Percentiles rank a stretch among this genome's conserved stretches.
Evolutionary conservation across 2,329 filamentous ascomycete genomes (phyloP).

Genomic region (Aureobasidium sp.): DNA sequence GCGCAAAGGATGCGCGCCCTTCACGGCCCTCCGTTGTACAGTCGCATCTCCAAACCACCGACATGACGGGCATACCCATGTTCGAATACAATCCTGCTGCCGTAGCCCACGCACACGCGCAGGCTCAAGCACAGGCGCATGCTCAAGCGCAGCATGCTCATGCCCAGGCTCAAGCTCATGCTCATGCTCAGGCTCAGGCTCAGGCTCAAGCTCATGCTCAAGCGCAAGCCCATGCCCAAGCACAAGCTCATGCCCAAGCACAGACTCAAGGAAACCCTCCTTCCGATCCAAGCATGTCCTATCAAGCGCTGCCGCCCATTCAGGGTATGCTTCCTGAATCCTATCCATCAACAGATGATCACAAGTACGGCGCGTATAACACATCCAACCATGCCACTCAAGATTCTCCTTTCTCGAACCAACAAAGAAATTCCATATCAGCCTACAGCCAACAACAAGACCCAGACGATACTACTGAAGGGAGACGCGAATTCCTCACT

Average conservation of each 20-base stretch:
- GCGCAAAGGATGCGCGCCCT: conserved; percentile 37
- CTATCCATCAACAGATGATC: conserved; percentile 34
- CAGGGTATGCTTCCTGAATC: conserved; percentile 42
- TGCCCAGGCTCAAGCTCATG: conserved; percentile 21
- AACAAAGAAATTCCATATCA: conserved; percentile 27
- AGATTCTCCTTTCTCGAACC: conserved; percentile 28
- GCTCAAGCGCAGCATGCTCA: conserved; percentile 12
- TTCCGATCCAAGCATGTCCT: conserved; percentile 30
- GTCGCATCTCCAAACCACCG: neutral
- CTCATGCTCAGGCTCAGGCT: conserved; percentile 22
- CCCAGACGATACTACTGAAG: conserved; percentile 35
- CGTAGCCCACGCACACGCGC: conserved; percentile 7
- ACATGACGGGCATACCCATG: conserved; percentile 1
- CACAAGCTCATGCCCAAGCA: conserved; percentile 2
- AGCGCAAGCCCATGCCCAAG: neutral
- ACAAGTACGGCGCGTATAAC: conserved; percentile 24
- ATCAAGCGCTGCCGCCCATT: conserved; percentile 46
- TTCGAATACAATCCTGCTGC: conserved; percentile 12
- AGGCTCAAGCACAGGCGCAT: conserved; percentile 10
- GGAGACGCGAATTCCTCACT: conserved; percentile 57
- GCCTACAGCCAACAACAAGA: conserved; percentile 31
- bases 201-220: neutral
- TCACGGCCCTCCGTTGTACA: conserved; percentile 18
- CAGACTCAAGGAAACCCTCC: conserved; percentile 19
- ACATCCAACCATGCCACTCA: conserved; percentile 21